A percentile compares a stretch with the other conserved stretches of the same genome.
Conservation (phyloP, 768 basidiomycete species). For the Boletus rubescentipes region DNA sequence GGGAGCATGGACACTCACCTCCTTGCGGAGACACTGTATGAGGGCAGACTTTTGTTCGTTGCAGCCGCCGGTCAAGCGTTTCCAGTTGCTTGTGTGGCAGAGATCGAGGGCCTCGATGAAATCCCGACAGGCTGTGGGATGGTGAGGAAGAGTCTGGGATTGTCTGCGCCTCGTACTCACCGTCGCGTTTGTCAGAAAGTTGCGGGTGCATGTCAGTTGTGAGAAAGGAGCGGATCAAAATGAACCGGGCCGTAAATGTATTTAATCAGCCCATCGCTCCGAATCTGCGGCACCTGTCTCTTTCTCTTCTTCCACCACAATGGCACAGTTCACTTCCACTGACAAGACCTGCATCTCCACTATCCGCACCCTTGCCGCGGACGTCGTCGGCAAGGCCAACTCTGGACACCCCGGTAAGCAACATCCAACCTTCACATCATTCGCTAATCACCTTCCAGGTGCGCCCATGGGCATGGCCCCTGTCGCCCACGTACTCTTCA, state of each 20-base stretch:
- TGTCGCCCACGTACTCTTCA: slow-evolving; percentile 76
- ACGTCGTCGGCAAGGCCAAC: slow-evolving; percentile 84
- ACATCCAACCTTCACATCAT: not conserved
- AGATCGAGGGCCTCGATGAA: slow-evolving; percentile 75
- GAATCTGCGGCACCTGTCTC: not conserved
- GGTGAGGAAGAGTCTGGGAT: slow-evolving; percentile 5
- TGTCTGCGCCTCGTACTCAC: slow-evolving; percentile 30
- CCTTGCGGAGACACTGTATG: slow-evolving; percentile 67
- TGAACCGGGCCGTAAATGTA: not conserved
- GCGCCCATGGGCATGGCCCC: slow-evolving; percentile 96
- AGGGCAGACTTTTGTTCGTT: slow-evolving; percentile 66
- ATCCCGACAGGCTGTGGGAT: slow-evolving; percentile 60
- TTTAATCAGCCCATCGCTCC: slow-evolving; percentile 6
- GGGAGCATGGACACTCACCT: slow-evolving; percentile 45
- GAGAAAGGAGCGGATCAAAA: slow-evolving; percentile 1
- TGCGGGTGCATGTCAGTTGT: slow-evolving; percentile 61
- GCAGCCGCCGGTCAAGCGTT: slow-evolving; percentile 66
- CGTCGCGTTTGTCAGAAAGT: slow-evolving; percentile 62
- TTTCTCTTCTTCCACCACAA: slow-evolving; percentile 24
- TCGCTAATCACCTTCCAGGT: slow-evolving; percentile 43
- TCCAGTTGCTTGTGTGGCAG: slow-evolving; percentile 66
- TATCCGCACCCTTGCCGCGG: slow-evolving; percentile 74
- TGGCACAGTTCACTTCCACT: slow-evolving; percentile 40
- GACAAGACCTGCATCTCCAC: slow-evolving; percentile 67
- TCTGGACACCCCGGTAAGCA: slow-evolving; percentile 80